A percentile compares a stretch with the other conserved stretches of the same genome.
Conservation (phyloP, 495 filamentous ascomycete species). For the Chaetomium fimeti region DNA sequence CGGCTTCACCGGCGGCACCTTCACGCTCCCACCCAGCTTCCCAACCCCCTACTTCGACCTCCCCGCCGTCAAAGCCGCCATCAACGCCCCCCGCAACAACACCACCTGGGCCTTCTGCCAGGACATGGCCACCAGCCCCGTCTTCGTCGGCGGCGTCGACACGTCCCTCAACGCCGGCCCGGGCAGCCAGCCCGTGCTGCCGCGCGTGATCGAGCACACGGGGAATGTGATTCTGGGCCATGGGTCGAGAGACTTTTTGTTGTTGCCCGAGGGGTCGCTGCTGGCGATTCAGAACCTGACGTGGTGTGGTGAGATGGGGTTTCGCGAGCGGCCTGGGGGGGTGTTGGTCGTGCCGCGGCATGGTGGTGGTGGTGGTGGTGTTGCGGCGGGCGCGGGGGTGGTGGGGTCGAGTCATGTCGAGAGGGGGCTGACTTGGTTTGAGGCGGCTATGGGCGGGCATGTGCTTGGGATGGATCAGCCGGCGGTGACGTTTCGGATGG, state of each 20-base stretch:
- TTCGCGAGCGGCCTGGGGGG: conserved; percentile 56
- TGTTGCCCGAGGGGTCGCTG: conserved; percentile 67
- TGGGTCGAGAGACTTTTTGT: conserved; percentile 59
- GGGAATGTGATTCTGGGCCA: conserved; percentile 71
- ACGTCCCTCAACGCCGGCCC: conserved; percentile 51
- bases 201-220: conserved; percentile 68
- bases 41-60: conserved; percentile 72
- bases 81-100: conserved; percentile 61
- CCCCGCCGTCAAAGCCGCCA: conserved; percentile 68
- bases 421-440: conserved; percentile 41
- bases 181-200: conserved; percentile 57
- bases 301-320: conserved; percentile 71
- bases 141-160: conserved; percentile 59
- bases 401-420: conserved; percentile 39
- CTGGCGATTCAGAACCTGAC: conserved; percentile 84
- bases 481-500: conserved; percentile 37
- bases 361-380: conserved; percentile 28
- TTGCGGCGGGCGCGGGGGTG: conserved; percentile 36
- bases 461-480: conserved; percentile 40
- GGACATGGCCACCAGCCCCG: conserved; percentile 35
- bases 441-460: conserved; percentile 37
- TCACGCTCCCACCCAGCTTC: conserved; percentile 54
- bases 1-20: conserved; percentile 62
- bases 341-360: conserved; percentile 70
- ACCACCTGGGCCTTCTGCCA: conserved; percentile 62